A percentile compares a stretch with the other conserved stretches of the same genome.
These are phyloP conservation scores for Lagenidium giganteum DNA, from an alignment of 352 stramenopile species.

Conservation along the genomic window DNA sequence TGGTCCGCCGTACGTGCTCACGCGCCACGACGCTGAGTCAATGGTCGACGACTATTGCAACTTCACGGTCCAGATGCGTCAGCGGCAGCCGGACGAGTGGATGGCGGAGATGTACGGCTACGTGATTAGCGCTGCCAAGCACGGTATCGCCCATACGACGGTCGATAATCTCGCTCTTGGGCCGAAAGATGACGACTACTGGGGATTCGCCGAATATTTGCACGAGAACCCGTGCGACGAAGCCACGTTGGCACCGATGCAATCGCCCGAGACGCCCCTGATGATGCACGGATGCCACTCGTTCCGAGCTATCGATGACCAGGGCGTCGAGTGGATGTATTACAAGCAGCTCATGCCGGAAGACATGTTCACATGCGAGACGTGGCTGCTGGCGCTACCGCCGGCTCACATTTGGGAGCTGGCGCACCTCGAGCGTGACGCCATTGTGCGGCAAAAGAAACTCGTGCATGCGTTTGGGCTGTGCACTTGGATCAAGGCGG, in stretches of 20 bases:
- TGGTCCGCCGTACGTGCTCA: constrained; percentile 58
- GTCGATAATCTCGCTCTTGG: constrained; percentile 35
- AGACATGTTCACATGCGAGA: constrained; percentile 72
- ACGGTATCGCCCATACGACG: constrained; percentile 51
- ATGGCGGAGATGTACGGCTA: constrained; percentile 65
- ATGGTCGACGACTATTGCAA: constrained; percentile 49
- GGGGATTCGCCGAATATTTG: constrained; percentile 38
- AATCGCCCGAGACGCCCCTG: constrained; percentile 37
- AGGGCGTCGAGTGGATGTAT: constrained; percentile 53
- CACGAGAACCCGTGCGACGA: constrained; percentile 58
- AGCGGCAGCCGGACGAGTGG: constrained; percentile 29
- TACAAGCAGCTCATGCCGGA: constrained; percentile 60
- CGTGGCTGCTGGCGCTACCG: constrained; percentile 65
- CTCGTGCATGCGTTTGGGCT: constrained; percentile 67
- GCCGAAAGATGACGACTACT: constrained; percentile 29
- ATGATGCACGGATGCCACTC: constrained; percentile 37
- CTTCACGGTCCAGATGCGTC: constrained; percentile 31
- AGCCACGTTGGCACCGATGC: constrained; percentile 23
- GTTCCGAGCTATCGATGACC: constrained; percentile 38
- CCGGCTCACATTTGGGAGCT: constrained; percentile 54
- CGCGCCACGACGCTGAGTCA: constrained; percentile 26
- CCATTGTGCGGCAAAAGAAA: no score
- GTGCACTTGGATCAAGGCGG: constrained; percentile 72
- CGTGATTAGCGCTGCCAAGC: constrained; percentile 33
- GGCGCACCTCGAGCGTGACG: constrained; percentile 40